Percentiles rank a stretch among this genome's conserved stretches.
These are phyloP conservation scores for Dimargaris xerosporica DNA, from an alignment of 192 early-diverging fungal species.

Conservation along the genomic window DNA sequence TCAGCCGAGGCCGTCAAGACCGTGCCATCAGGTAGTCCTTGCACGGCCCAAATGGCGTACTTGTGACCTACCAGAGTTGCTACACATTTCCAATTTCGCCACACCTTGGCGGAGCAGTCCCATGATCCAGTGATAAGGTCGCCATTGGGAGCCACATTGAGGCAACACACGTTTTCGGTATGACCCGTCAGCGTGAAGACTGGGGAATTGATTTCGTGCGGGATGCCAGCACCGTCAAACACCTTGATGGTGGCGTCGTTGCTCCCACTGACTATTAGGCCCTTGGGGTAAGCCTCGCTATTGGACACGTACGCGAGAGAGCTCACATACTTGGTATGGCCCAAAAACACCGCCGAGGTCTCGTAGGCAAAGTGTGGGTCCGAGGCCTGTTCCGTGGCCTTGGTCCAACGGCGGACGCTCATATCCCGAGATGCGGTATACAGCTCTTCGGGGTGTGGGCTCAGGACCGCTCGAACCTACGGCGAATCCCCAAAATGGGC, in stretches of 20 bases:
- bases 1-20: conserved; percentile 86
- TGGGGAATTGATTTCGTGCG: conserved; percentile 21
- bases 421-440: conserved; percentile 8
- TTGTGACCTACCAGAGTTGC: conserved; percentile 60
- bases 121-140: conserved; percentile 89
- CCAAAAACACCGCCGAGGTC: conserved; percentile 1
- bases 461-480: conserved; percentile 6
- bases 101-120: conserved; percentile 88
- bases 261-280: conserved; percentile 3
- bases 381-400: neutral
- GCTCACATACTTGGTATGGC: conserved; percentile 7
- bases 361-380: neutral
- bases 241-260: conserved; percentile 4
- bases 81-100: conserved; percentile 62
- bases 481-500: neutral
- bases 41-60: conserved; percentile 82
- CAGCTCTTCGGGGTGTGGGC: neutral
- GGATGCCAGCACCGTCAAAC: neutral
- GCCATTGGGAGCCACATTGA: conserved; percentile 41
- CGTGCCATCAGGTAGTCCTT: conserved; percentile 49
- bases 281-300: conserved; percentile 1
- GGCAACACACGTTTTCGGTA: conserved; percentile 69
- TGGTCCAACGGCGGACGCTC: conserved; percentile 4
- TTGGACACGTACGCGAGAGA: neutral
- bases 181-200: conserved; percentile 64